Conservation (phyloP, 805 yeast genomes). For the Metschnikowia reukaufii region DNA sequence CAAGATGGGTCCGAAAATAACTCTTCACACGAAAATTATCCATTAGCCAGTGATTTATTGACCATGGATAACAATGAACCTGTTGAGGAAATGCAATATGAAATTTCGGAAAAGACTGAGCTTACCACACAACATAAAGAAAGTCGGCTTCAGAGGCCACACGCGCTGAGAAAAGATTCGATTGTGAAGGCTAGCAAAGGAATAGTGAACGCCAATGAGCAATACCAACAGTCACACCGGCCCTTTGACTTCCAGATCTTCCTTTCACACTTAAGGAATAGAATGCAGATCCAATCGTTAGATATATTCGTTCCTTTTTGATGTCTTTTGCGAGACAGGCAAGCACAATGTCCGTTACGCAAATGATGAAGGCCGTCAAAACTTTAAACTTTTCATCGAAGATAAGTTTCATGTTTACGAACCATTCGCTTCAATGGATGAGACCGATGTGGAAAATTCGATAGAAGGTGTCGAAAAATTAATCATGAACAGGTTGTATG, state of each 20-base stretch:
- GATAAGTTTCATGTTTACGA: constrained; percentile 60
- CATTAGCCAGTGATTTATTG: constrained; percentile 2
- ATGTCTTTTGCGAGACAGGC: constrained; percentile 67
- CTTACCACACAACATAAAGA: neutral
- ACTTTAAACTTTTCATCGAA: constrained; percentile 73
- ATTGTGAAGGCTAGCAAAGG: constrained; percentile 13
- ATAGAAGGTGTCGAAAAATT: constrained; percentile 91
- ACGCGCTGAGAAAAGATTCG: constrained; percentile 14
- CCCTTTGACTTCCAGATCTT: constrained; percentile 85
- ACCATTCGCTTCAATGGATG: constrained; percentile 70
- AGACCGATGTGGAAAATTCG: constrained; percentile 63
- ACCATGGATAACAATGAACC: constrained; percentile 13
- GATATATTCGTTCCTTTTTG: constrained; percentile 82
- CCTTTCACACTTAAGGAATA: constrained; percentile 64
- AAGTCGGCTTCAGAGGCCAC: constrained; percentile 4
- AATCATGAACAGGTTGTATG: constrained; percentile 82
- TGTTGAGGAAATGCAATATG: constrained; percentile 12
- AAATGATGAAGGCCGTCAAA: constrained; percentile 70
- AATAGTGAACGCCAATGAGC: constrained; percentile 32
- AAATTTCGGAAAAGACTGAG: neutral
- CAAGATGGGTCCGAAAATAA: neutral
- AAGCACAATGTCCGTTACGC: constrained; percentile 62
- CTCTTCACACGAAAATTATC: neutral
- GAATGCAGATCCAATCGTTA: constrained; percentile 86
- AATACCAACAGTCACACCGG: constrained; percentile 42